Base-by-base conservation (phyloP, 257 asterid genomes). In the Jaltomata sinuosa region DNA sequence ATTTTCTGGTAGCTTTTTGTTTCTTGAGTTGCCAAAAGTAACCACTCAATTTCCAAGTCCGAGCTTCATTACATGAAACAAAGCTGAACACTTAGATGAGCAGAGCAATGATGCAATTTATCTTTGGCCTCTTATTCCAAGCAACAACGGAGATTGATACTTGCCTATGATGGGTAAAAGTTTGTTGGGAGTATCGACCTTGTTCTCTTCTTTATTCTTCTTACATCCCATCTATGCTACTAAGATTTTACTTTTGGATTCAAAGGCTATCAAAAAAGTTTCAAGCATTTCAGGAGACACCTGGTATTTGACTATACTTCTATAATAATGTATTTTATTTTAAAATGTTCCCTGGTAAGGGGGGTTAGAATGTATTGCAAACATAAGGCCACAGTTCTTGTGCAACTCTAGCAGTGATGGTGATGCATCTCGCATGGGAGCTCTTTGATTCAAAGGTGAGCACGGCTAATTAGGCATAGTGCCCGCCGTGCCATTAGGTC, bases 401-500 rank as follows among this genome's bases (percentile, higher is more conserved):
- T 90, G 92, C 94, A 90, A 92, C 93, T 90, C 95, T 92, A 89
- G 97, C 96, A 87, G 93, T 97, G 97, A 91, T 88, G 97, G 94
- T 94, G 99, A 93, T 90, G 94, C 97, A 77, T 95, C 97, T 94
- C 86, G 93, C 95, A 89, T 91, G 95, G 97, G 91, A 92, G 99
- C 96, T 92, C 94, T 92, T 72, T 92, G 79, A 88, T 87, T 90
- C 86, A 96, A 94, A 96, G 98, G 99, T 94, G 98, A 93, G 99
- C 99, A 94, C 98, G 98, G 98, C 98, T 93, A 90, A 89, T 91
- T 92, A 92, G 99, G 99, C 97, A 74, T 90, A 87, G 87, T 91
- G 99, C 98, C 98, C 87, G 99, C 98, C 97, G 98, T 97, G 99
- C 99, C 96, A 87, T 87, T 91, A 88, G 93, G 97, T 92, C 90